Base-by-base conservation (phyloP, 495 filamentous ascomycete genomes). In the Xylaria telfairii region DNA sequence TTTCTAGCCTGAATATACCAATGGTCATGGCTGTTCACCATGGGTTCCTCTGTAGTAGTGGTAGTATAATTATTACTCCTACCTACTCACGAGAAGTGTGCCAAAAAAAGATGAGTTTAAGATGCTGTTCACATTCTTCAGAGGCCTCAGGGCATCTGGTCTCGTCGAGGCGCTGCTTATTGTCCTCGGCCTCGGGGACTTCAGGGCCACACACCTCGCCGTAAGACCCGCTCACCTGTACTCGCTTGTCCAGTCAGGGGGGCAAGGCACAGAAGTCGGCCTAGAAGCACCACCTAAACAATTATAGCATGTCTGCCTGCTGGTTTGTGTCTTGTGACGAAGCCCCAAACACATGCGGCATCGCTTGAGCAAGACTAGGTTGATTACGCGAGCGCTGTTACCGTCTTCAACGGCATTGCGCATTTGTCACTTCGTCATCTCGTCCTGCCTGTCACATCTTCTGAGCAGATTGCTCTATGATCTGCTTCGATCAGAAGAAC, bases 301-400 rank as follows among this genome's bases (percentile, higher is more conserved):
- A 37, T 28, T 44, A 8, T 59, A 53, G 64, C 30, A 21, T 17
- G 47, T 62, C 54, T 63, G 30, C 67, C 34, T 69, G 21, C 56
- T 63, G 46, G 57, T 59, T 63, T 63, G 26, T 21, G 57, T 60
- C 67, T 46, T 24, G 67, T 69, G 67, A 69, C 67, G 8, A 47
- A 54, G 30, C 13, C 64, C 46, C n/a, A 30, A 30, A 66, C 64
- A 24, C 64, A 47, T 28, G 32, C 5, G 34, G 47, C 47, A 10
- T 49, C 28, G 30, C 67, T 69, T 54, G 46, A 42, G 44, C 37
- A 69, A 60, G 42, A 39, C 34, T 49, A 26, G 24, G 4, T 30
- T 34, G 30, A 17, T 42, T 62, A 44, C 46, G 3, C 30, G 28
- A 39, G 30, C 47, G 15, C 12, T 28, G 34, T 53, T 51, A 42